Evolutionary conservation across 2,329 filamentous ascomycete genomes (phyloP), one percentile per base, ranked within the genome.

Genomic region (Dactylella cylindrospora): DNA sequence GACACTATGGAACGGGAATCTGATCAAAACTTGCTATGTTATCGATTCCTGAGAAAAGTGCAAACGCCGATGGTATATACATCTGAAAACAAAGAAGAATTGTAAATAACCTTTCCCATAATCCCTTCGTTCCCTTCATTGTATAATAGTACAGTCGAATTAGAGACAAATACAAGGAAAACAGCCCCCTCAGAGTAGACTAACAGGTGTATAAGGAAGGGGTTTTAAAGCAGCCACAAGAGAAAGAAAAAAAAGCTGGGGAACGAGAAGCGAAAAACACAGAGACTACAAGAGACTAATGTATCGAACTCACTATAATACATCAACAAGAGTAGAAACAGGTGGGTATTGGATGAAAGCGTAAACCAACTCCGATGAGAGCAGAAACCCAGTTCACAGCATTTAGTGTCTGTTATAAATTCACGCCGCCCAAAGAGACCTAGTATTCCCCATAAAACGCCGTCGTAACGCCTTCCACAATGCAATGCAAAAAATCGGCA

Each of bases 61-160:
- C n/a, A n/a, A n/a, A n/a, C n/a, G n/a, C n/a, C n/a, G n/a, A n/a
- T n/a, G n/a, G n/a, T n/a, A n/a, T n/a, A n/a, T n/a, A n/a, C n/a
- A n/a, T n/a, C n/a, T n/a, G n/a, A n/a, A n/a, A n/a, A n/a, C n/a
- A n/a, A n/a, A n/a, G n/a, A n/a, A 41, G 32, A 40, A 12, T 17
- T 60, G 44, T 53, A 61, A 47, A 47, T 61, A 52, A 36, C 44
- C 47, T 62, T 44, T 35, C 2, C 3, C 29, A 32, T 44, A 19
- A 32, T 41, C 25, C 32, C 38, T 49, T 45, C 46, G 43, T 40
- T 51, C 22, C 36, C 45, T 54, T 49, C 49, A 39, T 43, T 62
- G 57, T 62, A 62, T 62, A 62, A 49, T 62, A 62, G 47, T 62
- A 50, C 43, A 29, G 50, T 62, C 53, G 45, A 62, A 54, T 49